These are phyloP conservation scores for Penicillium taxi DNA, from an alignment of 495 filamentous ascomycete genomes.

Conservation along the genomic window DNA sequence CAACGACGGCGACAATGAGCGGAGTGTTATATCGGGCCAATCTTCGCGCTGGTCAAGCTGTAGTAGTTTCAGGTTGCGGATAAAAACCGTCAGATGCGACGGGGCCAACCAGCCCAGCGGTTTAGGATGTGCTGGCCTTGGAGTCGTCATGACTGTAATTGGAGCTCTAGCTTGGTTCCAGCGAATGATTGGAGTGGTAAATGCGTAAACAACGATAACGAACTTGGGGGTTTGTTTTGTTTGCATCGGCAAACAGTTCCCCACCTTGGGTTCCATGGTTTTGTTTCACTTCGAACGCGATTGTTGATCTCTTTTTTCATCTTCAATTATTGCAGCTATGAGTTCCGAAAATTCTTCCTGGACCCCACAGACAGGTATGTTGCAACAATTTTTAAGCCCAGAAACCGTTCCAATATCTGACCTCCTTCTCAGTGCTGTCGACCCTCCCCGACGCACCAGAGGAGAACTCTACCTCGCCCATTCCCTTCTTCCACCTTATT, in stretches of 20 bases:
- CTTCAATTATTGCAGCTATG: constrained; percentile 15
- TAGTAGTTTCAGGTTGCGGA: constrained; percentile 72
- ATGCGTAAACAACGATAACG: constrained; percentile 22
- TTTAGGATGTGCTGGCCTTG: constrained; percentile 26
- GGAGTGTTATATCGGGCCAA: constrained; percentile 63
- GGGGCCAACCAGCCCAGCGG: constrained; percentile 34
- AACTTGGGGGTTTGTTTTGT: constrained; percentile 31
- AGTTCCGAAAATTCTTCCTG: constrained; percentile 26
- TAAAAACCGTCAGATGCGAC: constrained; percentile 57
- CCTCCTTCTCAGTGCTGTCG: constrained; percentile 31
- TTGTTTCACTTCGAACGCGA: constrained; percentile 6
- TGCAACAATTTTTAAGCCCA: background rate
- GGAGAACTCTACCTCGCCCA: constrained; percentile 59
- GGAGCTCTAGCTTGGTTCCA: too few species aligned
- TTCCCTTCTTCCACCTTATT: constrained; percentile 90
- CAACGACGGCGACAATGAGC: constrained; percentile 57
- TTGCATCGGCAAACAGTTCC: constrained; percentile 13
- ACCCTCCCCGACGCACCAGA: constrained; percentile 44
- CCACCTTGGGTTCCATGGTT: constrained; percentile 1
- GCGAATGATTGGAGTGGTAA: constrained; percentile 10
- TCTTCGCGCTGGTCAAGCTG: constrained; percentile 65
- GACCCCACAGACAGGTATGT: constrained; percentile 23
- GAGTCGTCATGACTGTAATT: constrained; percentile 24
- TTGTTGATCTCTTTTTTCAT: background rate
- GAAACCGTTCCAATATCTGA: background rate